phyloP scores from a whole-genome alignment of 768 basidiomycete species.

The Suillus subaureus region DNA sequence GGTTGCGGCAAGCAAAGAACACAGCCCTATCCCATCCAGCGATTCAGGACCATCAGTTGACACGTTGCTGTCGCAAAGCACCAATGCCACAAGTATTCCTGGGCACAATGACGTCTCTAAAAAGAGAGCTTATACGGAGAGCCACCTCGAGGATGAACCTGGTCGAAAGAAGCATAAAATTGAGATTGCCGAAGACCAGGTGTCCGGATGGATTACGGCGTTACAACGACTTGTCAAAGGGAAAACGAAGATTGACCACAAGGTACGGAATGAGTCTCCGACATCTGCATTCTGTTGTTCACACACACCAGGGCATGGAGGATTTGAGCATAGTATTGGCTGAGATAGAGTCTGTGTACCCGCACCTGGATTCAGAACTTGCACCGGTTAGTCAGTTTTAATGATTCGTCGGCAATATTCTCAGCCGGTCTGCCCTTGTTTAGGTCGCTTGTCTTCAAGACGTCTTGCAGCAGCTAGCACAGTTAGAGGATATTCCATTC shows the following conservation, averaged over 20 bases:
- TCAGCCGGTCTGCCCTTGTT: background rate
- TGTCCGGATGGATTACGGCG: conserved; percentile 20
- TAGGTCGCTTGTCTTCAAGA: conserved; percentile 24
- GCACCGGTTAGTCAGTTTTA: conserved; percentile 19
- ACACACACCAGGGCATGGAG: conserved; percentile 25
- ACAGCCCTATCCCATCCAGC: background rate
- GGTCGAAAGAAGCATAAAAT: background rate
- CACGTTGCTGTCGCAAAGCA: background rate
- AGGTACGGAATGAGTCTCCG: conserved; percentile 16
- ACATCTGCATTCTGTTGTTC: background rate
- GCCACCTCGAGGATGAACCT: background rate
- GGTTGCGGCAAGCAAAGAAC: background rate
- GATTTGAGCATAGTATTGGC: conserved; percentile 29
- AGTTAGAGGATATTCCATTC: conserved; percentile 32
- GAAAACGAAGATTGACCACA: conserved; percentile 19
- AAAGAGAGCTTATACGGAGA: background rate
- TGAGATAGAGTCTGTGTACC: conserved; percentile 31
- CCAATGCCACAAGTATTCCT: background rate
- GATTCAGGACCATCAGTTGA: background rate
- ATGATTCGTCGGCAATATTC: background rate
- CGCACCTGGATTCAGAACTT: conserved; percentile 9
- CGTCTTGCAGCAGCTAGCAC: conserved; percentile 26
- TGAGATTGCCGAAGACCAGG: conserved; percentile 11
- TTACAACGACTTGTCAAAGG: conserved; percentile 36
- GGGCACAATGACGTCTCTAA: background rate